Evolutionary conservation across 1,139 yeast genomes (phyloP).

Genomic region (Nadsonia starkeyi-henricii): DNA sequence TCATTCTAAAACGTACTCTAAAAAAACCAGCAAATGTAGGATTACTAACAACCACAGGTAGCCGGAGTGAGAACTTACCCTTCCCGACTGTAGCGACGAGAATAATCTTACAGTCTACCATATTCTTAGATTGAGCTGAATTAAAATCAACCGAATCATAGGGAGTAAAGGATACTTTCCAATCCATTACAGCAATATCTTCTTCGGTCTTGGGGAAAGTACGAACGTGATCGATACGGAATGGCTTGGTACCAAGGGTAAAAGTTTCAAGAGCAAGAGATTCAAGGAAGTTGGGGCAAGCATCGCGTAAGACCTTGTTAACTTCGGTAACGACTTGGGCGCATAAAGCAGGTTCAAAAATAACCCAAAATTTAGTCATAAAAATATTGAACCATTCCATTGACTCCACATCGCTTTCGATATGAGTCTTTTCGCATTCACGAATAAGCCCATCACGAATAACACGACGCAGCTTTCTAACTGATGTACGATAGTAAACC

Average conservation of each 20-base stretch:
- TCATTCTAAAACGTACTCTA: slow-evolving; percentile 77
- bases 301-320: slow-evolving; percentile 63
- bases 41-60: slow-evolving; percentile 31
- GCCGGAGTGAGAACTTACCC: slow-evolving; percentile 26
- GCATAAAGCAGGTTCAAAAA: slow-evolving; percentile 78
- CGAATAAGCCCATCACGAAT: slow-evolving; percentile 74
- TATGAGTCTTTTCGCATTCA: slow-evolving; percentile 62
- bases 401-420: slow-evolving; percentile 81
- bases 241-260: slow-evolving; percentile 91
- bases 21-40: slow-evolving; percentile 53
- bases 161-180: slow-evolving; percentile 87
- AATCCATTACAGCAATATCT: slow-evolving; percentile 90
- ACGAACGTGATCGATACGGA: slow-evolving; percentile 78
- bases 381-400: slow-evolving; percentile 91
- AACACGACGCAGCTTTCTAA: slow-evolving; percentile 60
- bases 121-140: slow-evolving; percentile 66
- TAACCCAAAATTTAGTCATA: slow-evolving; percentile 81
- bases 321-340: slow-evolving; percentile 76
- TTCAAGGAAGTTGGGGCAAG: slow-evolving; percentile 69
- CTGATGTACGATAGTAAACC: slow-evolving; percentile 66
- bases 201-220: slow-evolving; percentile 77
- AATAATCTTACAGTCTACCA: slow-evolving; percentile 61
- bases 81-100: slow-evolving; percentile 28
- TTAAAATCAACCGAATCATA: slow-evolving; percentile 73
- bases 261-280: slow-evolving; percentile 75